Evolutionary conservation across 805 yeast species (phyloP), one percentile per base, ranked within the genome.

Genomic region (Spencermartinsiella europaea): DNA sequence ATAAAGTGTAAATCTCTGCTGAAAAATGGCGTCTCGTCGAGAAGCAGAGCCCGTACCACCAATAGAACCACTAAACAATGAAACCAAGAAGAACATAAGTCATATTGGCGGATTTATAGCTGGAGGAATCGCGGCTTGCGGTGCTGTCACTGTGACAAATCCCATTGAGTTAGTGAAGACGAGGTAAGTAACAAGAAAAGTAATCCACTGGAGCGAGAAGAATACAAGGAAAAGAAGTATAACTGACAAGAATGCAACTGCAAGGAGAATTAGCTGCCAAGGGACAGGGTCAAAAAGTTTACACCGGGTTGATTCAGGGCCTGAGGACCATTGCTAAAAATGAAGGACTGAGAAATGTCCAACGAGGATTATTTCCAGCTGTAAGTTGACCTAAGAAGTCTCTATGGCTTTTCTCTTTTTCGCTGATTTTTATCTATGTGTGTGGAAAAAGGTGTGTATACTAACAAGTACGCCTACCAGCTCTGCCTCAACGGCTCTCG

Each of bases 131-230:
- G 99, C 99, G 2, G 97, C 98, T 2, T 90, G 98, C 71, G 93
- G 95, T 45, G 98, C 99, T 0, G 99, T 93, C 38, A 91, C 97
- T 0, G 82, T 91, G 62, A 90, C 98, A 3, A 93, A 93, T 63
- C 99, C 99, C 4, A 83, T 93, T 52, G 99, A 93, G 66, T 72
- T 93, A 51, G 88, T 91, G 56, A 93, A 93, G 69, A 93, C 95
- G 5, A 59, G 66, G 56, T 60, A 43, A 3, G 60, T 19, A 34
- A n/a, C 17, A 8, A n/a, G 20, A 20, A 7, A 21, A 17, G 12
- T n/a, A 33, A 15, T 25, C 20, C 34, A 12, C 19, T 35, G 14
- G 21, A 15, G n/a, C n/a, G n/a, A n/a, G n/a, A n/a, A n/a, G 31
- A 25, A 12, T 12, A 25, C 12, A 25, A 12, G 31, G 31, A 25